Evolutionary conservation across 225 moss, liverwort and hornwort species (phyloP), one percentile per base, ranked within the genome.

Genomic region (Marchantia paleacea): DNA sequence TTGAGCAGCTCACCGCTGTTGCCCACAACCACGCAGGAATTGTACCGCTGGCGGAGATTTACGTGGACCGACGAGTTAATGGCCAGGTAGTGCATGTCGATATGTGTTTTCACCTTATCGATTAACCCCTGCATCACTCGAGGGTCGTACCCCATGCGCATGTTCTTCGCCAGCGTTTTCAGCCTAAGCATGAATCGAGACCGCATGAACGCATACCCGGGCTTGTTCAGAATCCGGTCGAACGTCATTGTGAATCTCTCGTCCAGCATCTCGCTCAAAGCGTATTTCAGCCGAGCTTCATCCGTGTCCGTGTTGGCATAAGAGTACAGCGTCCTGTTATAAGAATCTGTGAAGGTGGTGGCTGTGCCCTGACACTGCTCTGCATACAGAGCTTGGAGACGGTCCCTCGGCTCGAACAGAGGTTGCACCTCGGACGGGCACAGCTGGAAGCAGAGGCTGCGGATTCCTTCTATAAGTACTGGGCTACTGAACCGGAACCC

Each of bases 11-110:
- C 81, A 52, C 91, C 92, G 51, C 91, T 94, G 72, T 91, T 94
- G 6, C 92, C 94, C 52, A 92, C 86, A 75, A 94, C 89, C 0
- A 91, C 94, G n/a, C 92, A 94, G 1, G 85, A 90, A 18, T 82
- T 85, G 69, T 92, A 94, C 52, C 87, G 79, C 29, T 55, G 75
- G 20, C 25, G 30, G 16, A 75, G 29, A 29, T 58, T 30, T 16
- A 75, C 28, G 8, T 7, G 55, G 8, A 12, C 28, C 1, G 15
- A 7, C 10, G 28, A 6, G 67, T 28, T 28, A 11, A 80, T 24
- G 11, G 72, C 24, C 65, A 79, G 55, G 69, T 83, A 85, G 47
- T 80, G 87, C 79, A 73, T 62, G 66, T 94, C 91, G 8, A 94
- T 86, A 29, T 84, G 88, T 8, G 25, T 75, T 62, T 87, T 91